Evolutionary conservation across 2,329 filamentous ascomycete genomes (phyloP).

Genomic region (Nemania diffusa): DNA sequence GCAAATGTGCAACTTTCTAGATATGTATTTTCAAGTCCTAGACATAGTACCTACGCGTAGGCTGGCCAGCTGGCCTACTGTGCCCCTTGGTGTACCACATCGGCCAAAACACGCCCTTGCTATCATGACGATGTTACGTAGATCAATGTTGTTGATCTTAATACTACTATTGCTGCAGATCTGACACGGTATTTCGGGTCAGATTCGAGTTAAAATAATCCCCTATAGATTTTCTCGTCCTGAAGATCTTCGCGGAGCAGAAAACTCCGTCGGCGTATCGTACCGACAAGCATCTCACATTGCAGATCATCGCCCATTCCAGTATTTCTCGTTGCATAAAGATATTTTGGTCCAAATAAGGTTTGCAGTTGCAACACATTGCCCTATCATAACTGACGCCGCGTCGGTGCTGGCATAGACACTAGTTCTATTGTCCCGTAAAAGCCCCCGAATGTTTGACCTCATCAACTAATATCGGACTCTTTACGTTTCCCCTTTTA

Average conservation of each 20-base stretch:
- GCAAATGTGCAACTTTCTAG: not conserved
- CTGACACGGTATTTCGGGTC: not conserved
- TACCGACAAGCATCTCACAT: not conserved
- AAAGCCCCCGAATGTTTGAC: not conserved
- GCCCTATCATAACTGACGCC: not conserved
- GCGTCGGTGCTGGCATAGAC: not conserved
- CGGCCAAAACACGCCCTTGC: not conserved
- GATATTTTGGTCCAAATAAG: slow-evolving; percentile 6
- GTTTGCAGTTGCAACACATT: not conserved
- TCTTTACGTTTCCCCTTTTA: not conserved
- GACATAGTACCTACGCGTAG: not conserved
- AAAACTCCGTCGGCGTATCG: slow-evolving; percentile 20
- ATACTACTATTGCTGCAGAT: not conserved
- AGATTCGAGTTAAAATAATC: not conserved
- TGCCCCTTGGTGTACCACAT: not conserved
- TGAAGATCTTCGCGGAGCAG: slow-evolving; percentile 13
- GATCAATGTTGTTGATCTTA: not conserved
- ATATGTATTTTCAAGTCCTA: not conserved
- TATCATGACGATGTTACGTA: not conserved
- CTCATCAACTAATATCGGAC: not conserved
- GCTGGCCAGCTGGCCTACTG: not conserved
- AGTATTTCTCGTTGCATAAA: not conserved
- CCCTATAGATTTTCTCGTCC: slow-evolving; percentile 4
- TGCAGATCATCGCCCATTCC: slow-evolving; percentile 1
- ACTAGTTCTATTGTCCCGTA: not conserved